phyloP scores from a whole-genome alignment of 208 protist species.

The Acanthamoeba culbertsoni region DNA sequence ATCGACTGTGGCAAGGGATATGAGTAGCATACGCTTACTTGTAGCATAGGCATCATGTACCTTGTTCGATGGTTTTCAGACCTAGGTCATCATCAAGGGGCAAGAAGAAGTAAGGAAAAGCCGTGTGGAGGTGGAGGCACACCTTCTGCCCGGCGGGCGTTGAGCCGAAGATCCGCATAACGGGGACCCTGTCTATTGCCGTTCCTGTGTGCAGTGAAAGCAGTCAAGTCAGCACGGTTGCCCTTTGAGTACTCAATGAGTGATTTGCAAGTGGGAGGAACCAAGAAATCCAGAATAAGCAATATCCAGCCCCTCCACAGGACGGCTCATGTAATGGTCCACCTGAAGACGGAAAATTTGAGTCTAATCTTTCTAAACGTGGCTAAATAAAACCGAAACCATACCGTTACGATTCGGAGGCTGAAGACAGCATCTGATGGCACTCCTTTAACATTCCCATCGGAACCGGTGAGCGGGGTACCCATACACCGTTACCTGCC shows the following conservation, averaged over 20 bases:
- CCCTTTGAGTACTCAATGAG: background rate
- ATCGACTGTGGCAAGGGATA: conserved; percentile 53
- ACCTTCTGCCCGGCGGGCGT: conserved; percentile 79
- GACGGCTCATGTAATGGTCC: conserved; percentile 52
- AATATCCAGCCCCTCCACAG: conserved; percentile 47
- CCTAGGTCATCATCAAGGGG: conserved; percentile 47
- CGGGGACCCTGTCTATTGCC: conserved; percentile 34
- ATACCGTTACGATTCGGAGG: background rate
- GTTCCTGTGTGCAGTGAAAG: background rate
- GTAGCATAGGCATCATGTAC: background rate
- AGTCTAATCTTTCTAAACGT: background rate
- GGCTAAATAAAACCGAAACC: background rate
- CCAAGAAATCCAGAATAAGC: conserved; percentile 36
- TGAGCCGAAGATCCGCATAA: conserved; percentile 34
- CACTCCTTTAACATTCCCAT: background rate
- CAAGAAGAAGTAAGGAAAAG: conserved; percentile 82
- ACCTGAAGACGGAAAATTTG: background rate
- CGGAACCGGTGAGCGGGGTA: background rate
- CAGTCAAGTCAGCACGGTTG: background rate
- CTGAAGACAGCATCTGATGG: background rate
- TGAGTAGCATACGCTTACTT: background rate
- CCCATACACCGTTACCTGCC: background rate
- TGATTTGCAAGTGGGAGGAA: background rate
- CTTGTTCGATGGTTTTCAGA: conserved; percentile 7
- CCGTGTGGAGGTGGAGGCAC: conserved; percentile 80